A percentile compares a stretch with the other conserved stretches of the same genome.
phyloP scores from a whole-genome alignment of 352 stramenopile genomes.

The Pythium aquatile region DNA sequence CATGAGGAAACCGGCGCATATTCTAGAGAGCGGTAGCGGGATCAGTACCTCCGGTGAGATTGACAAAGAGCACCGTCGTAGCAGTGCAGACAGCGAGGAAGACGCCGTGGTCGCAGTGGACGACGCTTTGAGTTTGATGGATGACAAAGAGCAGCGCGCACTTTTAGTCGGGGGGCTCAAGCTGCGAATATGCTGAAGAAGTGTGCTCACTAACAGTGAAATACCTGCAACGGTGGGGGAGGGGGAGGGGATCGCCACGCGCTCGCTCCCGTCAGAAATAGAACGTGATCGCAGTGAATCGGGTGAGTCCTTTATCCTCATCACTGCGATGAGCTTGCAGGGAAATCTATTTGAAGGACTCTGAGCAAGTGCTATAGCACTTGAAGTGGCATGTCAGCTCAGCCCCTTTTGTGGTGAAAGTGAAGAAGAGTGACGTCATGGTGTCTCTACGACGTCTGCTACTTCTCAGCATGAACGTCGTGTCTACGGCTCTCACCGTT shows the following conservation, averaged over 20 bases:
- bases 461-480: slow-evolving; percentile 29
- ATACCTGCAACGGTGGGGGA: too few species aligned
- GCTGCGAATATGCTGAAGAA: neutral
- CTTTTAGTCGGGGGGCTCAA: neutral
- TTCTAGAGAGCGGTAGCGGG: neutral
- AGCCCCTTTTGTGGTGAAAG: too few species aligned
- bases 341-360: too few species aligned
- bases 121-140: neutral
- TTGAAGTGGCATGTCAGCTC: too few species aligned
- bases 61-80: neutral
- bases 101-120: neutral
- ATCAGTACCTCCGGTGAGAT: too few species aligned
- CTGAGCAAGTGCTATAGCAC: too few species aligned
- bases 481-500: slow-evolving; percentile 42
- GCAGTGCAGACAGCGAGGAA: neutral
- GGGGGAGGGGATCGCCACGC: too few species aligned
- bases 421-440: neutral
- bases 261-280: too few species aligned
- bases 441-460: neutral
- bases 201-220: too few species aligned
- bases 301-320: too few species aligned
- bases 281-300: too few species aligned
- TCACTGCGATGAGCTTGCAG: too few species aligned
- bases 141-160: neutral
- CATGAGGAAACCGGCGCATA: neutral